Conservation (phyloP, 441 rosid genomes). For the Aleurites moluccanus region DNA sequence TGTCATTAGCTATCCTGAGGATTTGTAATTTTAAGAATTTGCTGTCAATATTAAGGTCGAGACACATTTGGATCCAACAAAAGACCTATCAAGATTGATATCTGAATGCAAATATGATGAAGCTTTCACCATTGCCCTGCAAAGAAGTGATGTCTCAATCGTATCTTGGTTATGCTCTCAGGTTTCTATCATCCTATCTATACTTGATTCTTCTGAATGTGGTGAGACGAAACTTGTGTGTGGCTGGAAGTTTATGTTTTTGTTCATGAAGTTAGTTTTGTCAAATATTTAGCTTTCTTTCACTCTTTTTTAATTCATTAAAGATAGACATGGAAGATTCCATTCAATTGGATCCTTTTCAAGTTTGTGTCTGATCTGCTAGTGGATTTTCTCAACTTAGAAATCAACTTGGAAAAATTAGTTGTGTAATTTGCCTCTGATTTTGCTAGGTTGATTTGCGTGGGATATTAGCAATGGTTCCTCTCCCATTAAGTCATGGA, state of each 20-base stretch:
- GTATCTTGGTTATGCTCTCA: slow-evolving; percentile 81
- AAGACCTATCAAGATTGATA: slow-evolving; percentile 59
- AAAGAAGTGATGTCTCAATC: slow-evolving; percentile 66
- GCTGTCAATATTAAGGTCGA: slow-evolving; percentile 36
- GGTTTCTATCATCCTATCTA: slow-evolving; percentile 33
- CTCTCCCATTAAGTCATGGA: slow-evolving; percentile 66
- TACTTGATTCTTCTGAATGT: not conserved
- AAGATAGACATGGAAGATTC: not conserved
- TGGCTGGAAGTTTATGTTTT: not conserved
- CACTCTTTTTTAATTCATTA: not conserved
- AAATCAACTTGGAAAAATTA: not conserved
- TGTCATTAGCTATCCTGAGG: not conserved
- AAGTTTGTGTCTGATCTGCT: not conserved
- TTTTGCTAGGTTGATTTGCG: slow-evolving; percentile 55
- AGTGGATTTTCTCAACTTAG: not conserved
- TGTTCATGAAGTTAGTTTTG: not conserved
- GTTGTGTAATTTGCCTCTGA: not conserved
- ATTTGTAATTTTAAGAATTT: not conserved
- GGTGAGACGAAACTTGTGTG: not conserved
- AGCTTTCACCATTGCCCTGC: slow-evolving; percentile 64
- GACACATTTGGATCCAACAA: slow-evolving; percentile 61
- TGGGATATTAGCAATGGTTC: slow-evolving; percentile 43
- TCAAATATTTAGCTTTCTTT: not conserved
- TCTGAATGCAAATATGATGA: slow-evolving; percentile 61
- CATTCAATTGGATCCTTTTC: not conserved